Evolutionary conservation across 2,329 filamentous ascomycete genomes (phyloP).

Genomic region (Curvularia verruculosa): DNA sequence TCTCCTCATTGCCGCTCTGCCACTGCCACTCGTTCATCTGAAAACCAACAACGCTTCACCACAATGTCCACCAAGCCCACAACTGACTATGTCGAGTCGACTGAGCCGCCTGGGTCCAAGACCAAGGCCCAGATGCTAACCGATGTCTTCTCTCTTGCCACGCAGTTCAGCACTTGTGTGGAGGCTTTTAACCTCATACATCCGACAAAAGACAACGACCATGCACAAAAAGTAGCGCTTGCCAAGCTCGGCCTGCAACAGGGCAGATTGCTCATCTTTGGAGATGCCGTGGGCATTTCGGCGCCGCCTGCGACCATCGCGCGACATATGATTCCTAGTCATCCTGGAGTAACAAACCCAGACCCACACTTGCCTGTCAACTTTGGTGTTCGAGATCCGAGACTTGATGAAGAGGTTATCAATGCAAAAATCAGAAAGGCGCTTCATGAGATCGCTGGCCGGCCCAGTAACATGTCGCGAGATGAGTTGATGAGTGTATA

Average conservation of each 20-base stretch:
- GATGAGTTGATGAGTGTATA: slow-evolving; percentile 55
- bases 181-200: slow-evolving; percentile 56
- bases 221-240: slow-evolving; percentile 52
- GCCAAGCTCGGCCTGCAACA: slow-evolving; percentile 55
- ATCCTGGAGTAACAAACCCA: slow-evolving; percentile 53
- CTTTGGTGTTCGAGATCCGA: slow-evolving; percentile 51
- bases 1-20: background rate
- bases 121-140: slow-evolving; percentile 46
- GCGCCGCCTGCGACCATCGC: slow-evolving; percentile 53
- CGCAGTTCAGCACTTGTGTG: slow-evolving; percentile 55
- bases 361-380: slow-evolving; percentile 54
- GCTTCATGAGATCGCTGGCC: slow-evolving; percentile 54
- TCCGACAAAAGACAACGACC: slow-evolving; percentile 51
- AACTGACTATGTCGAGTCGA: slow-evolving; percentile 26
- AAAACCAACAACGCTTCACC: slow-evolving; percentile 23
- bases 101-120: slow-evolving; percentile 22
- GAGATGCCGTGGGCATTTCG: slow-evolving; percentile 55
- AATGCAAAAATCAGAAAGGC: slow-evolving; percentile 50
- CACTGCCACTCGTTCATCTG: background rate
- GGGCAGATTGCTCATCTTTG: slow-evolving; percentile 56
- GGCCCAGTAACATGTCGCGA: slow-evolving; percentile 47
- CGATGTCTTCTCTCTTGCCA: slow-evolving; percentile 52
- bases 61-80: slow-evolving; percentile 27
- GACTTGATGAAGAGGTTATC: slow-evolving; percentile 50
- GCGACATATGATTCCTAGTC: slow-evolving; percentile 52